These are phyloP conservation scores for Calonectria pteridis DNA, from an alignment of 2,329 filamentous ascomycete genomes.

Conservation along the genomic window DNA sequence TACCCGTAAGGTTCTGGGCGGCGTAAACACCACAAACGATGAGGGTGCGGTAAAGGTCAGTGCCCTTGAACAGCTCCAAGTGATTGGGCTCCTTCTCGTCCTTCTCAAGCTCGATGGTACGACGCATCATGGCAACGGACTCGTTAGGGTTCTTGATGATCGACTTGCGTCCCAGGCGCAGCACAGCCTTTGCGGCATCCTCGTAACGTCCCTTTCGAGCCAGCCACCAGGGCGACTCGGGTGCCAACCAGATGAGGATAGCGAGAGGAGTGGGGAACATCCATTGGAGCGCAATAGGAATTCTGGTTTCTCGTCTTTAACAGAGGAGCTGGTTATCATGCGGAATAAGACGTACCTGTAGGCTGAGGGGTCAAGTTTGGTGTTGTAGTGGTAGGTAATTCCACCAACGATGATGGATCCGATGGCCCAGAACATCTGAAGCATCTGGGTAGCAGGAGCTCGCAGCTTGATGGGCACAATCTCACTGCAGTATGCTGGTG, in stretches of 20 bases:
- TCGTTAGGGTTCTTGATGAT: slow-evolving; percentile 43
- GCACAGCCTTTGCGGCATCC: slow-evolving; percentile 58
- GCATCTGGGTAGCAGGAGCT: slow-evolving; percentile 68
- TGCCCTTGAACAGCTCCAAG: slow-evolving; percentile 66
- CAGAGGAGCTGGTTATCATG: slow-evolving; percentile 29
- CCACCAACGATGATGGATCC: slow-evolving; percentile 70
- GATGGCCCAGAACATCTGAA: slow-evolving; percentile 76
- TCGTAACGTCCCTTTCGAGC: slow-evolving; percentile 60
- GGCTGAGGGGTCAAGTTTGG: neutral
- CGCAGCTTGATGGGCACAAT: slow-evolving; percentile 69
- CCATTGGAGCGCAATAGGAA: slow-evolving; percentile 70
- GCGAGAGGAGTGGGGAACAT: slow-evolving; percentile 68
- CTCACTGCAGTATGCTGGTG: slow-evolving; percentile 71
- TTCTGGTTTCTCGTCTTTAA: slow-evolving; percentile 49
- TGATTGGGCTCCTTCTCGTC: slow-evolving; percentile 56
- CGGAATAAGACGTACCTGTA: slow-evolving; percentile 36
- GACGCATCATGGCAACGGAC: slow-evolving; percentile 68
- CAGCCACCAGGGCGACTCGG: slow-evolving; percentile 68
- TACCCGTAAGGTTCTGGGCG: slow-evolving; percentile 71
- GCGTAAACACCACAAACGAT: slow-evolving; percentile 70
- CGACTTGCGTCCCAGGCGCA: slow-evolving; percentile 57
- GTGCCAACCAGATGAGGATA: slow-evolving; percentile 63
- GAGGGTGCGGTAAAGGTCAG: slow-evolving; percentile 65
- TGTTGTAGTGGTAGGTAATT: slow-evolving; percentile 65
- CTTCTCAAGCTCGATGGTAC: slow-evolving; percentile 66